These are phyloP conservation scores for Pichia sp. DNA, from an alignment of 1,139 yeast species.

Conservation along the genomic window DNA sequence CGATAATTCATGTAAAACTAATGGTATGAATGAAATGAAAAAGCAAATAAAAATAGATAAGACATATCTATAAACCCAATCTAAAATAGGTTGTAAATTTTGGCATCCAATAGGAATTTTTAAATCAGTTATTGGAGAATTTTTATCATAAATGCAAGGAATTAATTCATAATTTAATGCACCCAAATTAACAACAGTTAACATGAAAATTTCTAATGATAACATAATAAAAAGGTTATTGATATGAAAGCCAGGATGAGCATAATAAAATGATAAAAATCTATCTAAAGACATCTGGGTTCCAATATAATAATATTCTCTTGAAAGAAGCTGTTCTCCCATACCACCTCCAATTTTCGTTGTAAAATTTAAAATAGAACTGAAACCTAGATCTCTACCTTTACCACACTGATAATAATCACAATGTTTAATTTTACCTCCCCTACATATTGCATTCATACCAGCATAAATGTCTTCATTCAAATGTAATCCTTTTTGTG, in stretches of 20 bases:
- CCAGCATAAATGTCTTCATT: conserved; percentile 93
- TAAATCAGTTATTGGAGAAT: conserved; percentile 52
- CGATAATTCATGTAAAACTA: conserved; percentile 69
- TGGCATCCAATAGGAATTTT: conserved; percentile 70
- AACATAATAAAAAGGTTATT: conserved; percentile 74
- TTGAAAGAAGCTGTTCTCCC: conserved; percentile 84
- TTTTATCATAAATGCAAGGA: conserved; percentile 47
- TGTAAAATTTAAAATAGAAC: conserved; percentile 76
- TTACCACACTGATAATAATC: conserved; percentile 90
- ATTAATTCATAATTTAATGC: conserved; percentile 57
- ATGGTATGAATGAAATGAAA: conserved; percentile 75
- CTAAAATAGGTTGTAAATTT: conserved; percentile 63
- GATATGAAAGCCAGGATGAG: conserved; percentile 87
- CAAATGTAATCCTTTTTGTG: conserved; percentile 77
- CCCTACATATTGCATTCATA: conserved; percentile 72
- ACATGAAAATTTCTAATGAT: conserved; percentile 65
- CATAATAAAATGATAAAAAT: conserved; percentile 79
- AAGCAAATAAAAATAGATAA: conserved; percentile 78
- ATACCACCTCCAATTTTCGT: conserved; percentile 91
- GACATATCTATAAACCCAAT: conserved; percentile 78
- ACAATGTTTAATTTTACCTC: conserved; percentile 82
- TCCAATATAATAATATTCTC: conserved; percentile 80
- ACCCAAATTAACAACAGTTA: conserved; percentile 62
- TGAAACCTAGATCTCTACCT: conserved; percentile 84
- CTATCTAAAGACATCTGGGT: conserved; percentile 73